phyloP scores from a whole-genome alignment of 2,329 filamentous ascomycete species.

The Atkinsonella hypoxylon region DNA sequence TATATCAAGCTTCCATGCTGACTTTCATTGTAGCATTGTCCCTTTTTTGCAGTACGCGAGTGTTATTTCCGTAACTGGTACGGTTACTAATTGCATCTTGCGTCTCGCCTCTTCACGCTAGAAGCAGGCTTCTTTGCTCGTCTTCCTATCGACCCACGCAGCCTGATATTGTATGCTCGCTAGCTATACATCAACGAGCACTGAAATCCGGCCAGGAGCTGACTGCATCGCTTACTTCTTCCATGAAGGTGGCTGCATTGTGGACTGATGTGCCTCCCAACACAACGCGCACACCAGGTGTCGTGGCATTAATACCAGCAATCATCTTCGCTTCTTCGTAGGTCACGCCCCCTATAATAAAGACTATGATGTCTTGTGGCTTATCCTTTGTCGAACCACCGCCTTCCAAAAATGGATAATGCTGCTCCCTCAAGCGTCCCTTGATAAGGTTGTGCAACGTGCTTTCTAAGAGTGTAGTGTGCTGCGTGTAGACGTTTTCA shows the following conservation, averaged over 20 bases:
- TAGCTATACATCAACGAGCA: conserved; percentile 11
- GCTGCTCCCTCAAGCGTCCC: conserved; percentile 70
- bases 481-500: conserved; percentile 97
- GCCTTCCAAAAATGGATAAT: conserved; percentile 90
- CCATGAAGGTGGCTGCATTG: conserved; percentile 77
- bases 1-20: too few relatives aligned
- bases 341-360: conserved; percentile 85
- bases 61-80: too few relatives aligned
- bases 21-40: too few relatives aligned
- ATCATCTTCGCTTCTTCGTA: conserved; percentile 97
- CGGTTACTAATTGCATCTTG: too few relatives aligned
- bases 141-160: too few relatives aligned
- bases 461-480: conserved; percentile 75
- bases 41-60: too few relatives aligned
- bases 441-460: conserved; percentile 92
- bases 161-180: too few relatives aligned
- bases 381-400: conserved; percentile 82
- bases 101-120: too few relatives aligned
- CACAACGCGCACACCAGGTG: conserved; percentile 79
- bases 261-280: conserved; percentile 80
- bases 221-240: conserved; percentile 85
- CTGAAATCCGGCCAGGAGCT: conserved; percentile 66
- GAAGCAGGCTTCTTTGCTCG: too few relatives aligned
- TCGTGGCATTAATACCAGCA: conserved; percentile 84
- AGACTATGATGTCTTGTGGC: conserved; percentile 90